Evolutionary conservation across 2,329 filamentous ascomycete species (phyloP), one percentile per base, ranked within the genome.

Genomic region (Cladosporium phlei): DNA sequence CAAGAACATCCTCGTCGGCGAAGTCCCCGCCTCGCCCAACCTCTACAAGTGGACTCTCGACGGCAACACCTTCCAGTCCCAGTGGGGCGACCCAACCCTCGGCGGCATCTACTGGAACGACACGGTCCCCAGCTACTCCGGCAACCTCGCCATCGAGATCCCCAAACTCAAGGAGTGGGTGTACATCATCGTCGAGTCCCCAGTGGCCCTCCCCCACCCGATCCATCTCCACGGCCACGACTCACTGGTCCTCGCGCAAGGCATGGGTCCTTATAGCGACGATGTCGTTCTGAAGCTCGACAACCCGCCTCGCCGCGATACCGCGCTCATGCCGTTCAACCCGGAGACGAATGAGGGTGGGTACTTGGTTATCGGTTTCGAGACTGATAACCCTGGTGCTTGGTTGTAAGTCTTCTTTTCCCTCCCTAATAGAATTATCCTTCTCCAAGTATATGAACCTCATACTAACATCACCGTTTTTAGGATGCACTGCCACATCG

Each of bases 111-210:
- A 51, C 24, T 52, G 61, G 17, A 63, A 65, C 43, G 60, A 61
- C 35, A 64, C 59, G 5, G 57, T 65, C 1, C 67, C 62, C 19
- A 55, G 50, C 7, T 64, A 65, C 55, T 54, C 52, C 46, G 67
- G 66, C 24, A 61, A 65, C 25, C 61, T 69, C 7, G 59, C 64
- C 34, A 60, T 68, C 46, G 57, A 63, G 27, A 56, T 67, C 4
- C 59, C 62, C 14, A 59, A 61, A 5, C 54, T 59, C 10, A 57
- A 56, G 29, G 52, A 70, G 55, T 63, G 61, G 59, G 67, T 71
- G 49, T 72, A 72, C 54, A 62, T 71, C 58, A 65, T 73, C 42
- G 69, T 72, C 40, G 68, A 72, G 49, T 61, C 55, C 10, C 49
- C 51, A 4, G 56, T 67, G 33, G 59, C 61, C 6, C 50, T 67